Evolutionary conservation across 1,284 basidiomycete species (phyloP), one percentile per base, ranked within the genome.

Genomic region (Cerioporus squamosus): DNA sequence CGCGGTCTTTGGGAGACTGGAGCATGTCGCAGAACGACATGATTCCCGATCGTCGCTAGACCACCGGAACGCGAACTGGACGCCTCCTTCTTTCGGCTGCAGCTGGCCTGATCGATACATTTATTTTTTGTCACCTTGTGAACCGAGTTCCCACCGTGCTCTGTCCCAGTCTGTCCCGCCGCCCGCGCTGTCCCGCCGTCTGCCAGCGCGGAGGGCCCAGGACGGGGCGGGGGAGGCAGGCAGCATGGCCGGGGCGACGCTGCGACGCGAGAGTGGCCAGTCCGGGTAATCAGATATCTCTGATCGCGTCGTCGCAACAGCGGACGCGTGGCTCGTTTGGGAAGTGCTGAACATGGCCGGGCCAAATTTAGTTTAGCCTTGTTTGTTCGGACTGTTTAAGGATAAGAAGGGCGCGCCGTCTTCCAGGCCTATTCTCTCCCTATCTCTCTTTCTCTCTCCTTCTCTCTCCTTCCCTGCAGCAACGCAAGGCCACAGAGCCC

Each of bases 341-440:
- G 65, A 50, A 57, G 51, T 42, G 44, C 53, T 57, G 55, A 62
- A 63, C 60, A 58, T 65, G 69, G 66, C 61, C 61, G 59, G 66
- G 64, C 68, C 66, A 68, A 66, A 69, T 69, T 61, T 66, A 72
- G 71, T 73, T 73, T 69, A 71, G 70, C 63, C 60, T 74, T 76
- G 74, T 75, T 76, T 75, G 74, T 73, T 66, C 75, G 73, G 72
- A 75, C 78, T 76, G 79, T 78, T 79, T 79, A 80, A 70, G 77
- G 77, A 81, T 81, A 81, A 81, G 80, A 80, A 74, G 73, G 71
- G 72, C 69, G 72, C 69, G 72, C 70, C 65, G 69, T 60, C 49
- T 66, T 61, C 60, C 61, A 63, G 61, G 63, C 59, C 64, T 69
- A 66, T 71, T 72, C 63, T 65, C 66, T 61, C 71, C 69, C 69